Conservation (phyloP, 2,329 filamentous ascomycete genomes). For the Claviceps humidiphila region DNA sequence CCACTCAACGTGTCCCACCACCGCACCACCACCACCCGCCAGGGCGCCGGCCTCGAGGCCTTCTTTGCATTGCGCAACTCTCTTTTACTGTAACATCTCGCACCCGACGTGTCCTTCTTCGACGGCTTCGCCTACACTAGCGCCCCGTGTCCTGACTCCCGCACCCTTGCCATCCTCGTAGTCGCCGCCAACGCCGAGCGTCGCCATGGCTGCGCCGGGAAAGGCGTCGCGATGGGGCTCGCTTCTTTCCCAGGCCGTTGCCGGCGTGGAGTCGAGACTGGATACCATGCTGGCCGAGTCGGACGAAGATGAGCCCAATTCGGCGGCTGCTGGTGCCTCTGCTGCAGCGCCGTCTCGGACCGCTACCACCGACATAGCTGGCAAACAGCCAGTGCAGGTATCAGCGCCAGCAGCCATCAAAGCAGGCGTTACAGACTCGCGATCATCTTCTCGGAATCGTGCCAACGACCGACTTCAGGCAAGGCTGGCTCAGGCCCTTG, state of each 20-base stretch:
- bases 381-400: constrained; percentile 10
- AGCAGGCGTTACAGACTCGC: constrained; percentile 32
- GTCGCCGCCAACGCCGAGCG: background rate
- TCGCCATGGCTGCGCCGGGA: constrained; percentile 33
- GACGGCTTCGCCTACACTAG: background rate
- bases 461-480: constrained; percentile 79
- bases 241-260: constrained; percentile 80
- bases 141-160: background rate
- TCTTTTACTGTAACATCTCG: background rate
- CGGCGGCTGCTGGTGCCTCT: background rate
- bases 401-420: constrained; percentile 17
- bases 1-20: too few relatives aligned
- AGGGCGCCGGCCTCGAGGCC: background rate
- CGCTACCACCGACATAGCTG: background rate
- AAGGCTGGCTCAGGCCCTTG: constrained; percentile 75
- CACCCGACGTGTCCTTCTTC: background rate
- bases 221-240: constrained; percentile 55
- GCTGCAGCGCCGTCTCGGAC: background rate
- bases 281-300: constrained; percentile 85
- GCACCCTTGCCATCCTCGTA: background rate
- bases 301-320: constrained; percentile 29
- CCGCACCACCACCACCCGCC: background rate
- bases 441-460: constrained; percentile 49
- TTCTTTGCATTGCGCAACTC: background rate
- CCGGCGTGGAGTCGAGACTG: constrained; percentile 82